Conservation (phyloP, 2,329 filamentous ascomycete species). For the Monosporascus sp. region DNA sequence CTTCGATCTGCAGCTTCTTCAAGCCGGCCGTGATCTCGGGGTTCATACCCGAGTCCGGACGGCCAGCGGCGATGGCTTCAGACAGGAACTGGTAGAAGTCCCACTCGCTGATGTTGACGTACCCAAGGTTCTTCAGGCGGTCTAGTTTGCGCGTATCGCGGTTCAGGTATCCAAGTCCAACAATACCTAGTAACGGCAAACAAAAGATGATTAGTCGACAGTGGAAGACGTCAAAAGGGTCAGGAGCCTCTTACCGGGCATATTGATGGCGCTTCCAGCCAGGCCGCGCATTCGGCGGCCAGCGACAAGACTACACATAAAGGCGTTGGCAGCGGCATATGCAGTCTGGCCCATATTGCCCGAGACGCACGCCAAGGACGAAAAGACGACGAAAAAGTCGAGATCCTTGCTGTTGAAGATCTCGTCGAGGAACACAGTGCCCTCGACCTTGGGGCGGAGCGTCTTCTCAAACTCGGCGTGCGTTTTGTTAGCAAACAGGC, state of each 20-base stretch:
- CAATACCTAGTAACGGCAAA: slow-evolving; percentile 4
- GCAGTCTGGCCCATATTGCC: slow-evolving; percentile 33
- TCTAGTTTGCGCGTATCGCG: slow-evolving; percentile 12
- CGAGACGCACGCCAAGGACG: slow-evolving; percentile 28
- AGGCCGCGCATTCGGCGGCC: slow-evolving; percentile 22
- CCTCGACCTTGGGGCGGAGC: slow-evolving; percentile 33
- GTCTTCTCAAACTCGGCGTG: slow-evolving; percentile 23
- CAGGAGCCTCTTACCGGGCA: slow-evolving; percentile 15
- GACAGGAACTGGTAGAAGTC: slow-evolving; percentile 14
- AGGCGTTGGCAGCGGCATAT: slow-evolving; percentile 35
- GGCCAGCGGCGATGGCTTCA: slow-evolving; percentile 13
- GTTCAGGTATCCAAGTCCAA: slow-evolving; percentile 22
- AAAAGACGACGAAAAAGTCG: slow-evolving; percentile 39
- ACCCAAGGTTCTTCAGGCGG: slow-evolving; percentile 10
- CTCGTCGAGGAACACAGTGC: slow-evolving; percentile 27
- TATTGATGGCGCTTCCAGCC: slow-evolving; percentile 20
- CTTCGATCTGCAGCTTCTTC: slow-evolving; percentile 2
- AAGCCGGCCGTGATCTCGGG: slow-evolving; percentile 10
- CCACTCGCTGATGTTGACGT: slow-evolving; percentile 10
- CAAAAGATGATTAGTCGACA: slow-evolving; percentile 3
- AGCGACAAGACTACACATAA: slow-evolving; percentile 27
- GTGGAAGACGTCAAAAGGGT: slow-evolving; percentile 3
- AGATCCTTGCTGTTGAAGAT: slow-evolving; percentile 24
- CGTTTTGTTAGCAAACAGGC: slow-evolving; percentile 26
- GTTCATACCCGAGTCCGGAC: not conserved